Percentiles rank a stretch among this genome's conserved stretches.
Conservation (phyloP, 2,329 filamentous ascomycete species). For the Lachnellula occidentalis region DNA sequence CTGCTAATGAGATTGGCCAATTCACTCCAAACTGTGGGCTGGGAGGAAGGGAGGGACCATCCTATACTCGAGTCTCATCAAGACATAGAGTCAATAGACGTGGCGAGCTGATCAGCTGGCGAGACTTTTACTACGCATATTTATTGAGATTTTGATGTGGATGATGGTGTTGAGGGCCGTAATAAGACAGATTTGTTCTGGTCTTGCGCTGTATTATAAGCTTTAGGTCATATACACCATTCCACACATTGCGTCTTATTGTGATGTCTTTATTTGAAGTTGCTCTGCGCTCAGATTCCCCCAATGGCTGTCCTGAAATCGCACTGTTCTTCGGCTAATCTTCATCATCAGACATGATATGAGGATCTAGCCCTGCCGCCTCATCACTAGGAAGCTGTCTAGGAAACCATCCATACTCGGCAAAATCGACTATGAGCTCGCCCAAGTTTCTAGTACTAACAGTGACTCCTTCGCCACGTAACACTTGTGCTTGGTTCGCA, state of each 20-base stretch:
- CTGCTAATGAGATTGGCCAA: conserved; percentile 26
- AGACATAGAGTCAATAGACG: conserved; percentile 14
- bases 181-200: conserved; percentile 13
- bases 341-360: conserved; percentile 19
- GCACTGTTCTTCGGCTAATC: conserved; percentile 2
- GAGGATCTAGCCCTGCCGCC: conserved; percentile 20
- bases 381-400: conserved; percentile 29
- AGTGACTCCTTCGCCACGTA: conserved; percentile 33
- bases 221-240: conserved; percentile 23
- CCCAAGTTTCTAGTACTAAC: conserved; percentile 31
- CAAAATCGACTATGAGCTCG: conserved; percentile 32
- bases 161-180: conserved; percentile 9
- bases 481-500: conserved; percentile 31
- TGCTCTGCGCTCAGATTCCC: background rate
- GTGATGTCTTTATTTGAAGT: background rate
- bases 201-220: conserved; percentile 26
- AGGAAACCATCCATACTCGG: conserved; percentile 38
- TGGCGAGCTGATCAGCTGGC: conserved; percentile 27
- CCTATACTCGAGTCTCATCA: conserved; percentile 20
- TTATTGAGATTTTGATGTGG: conserved; percentile 18
- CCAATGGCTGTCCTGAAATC: background rate
- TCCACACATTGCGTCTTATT: conserved; percentile 1
- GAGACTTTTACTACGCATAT: conserved; percentile 14
- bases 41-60: conserved; percentile 32
- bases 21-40: conserved; percentile 24